Evolutionary conservation across 768 basidiomycete species (phyloP).

Genomic region (Pleurotus pulmonarius): DNA sequence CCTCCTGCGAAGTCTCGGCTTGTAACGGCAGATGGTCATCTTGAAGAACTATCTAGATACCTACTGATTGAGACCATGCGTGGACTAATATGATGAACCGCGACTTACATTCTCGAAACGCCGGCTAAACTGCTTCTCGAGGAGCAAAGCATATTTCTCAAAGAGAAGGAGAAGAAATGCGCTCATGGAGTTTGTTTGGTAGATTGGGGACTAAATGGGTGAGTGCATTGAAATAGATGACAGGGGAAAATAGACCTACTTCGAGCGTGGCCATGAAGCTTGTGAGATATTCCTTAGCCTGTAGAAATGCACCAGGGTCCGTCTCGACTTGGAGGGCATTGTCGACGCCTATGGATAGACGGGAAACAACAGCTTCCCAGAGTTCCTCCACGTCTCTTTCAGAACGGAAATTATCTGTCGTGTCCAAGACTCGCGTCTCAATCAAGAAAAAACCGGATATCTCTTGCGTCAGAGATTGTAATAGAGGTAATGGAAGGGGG

Average conservation of each 20-base stretch:
- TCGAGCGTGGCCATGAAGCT: conserved; percentile 91
- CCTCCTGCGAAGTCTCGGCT: conserved; percentile 53
- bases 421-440: conserved; percentile 87
- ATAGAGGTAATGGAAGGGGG: conserved; percentile 59
- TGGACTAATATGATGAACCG: not conserved
- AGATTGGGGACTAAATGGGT: conserved; percentile 69
- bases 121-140: conserved; percentile 76
- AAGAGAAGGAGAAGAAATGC: conserved; percentile 84
- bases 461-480: conserved; percentile 82
- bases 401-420: conserved; percentile 87
- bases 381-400: conserved; percentile 90
- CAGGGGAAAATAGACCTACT: conserved; percentile 37
- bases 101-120: conserved; percentile 77
- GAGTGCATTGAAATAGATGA: not conserved
- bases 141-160: conserved; percentile 80
- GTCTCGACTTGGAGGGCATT: conserved; percentile 67
- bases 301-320: conserved; percentile 78
- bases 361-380: conserved; percentile 82
- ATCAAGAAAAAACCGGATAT: conserved; percentile 98
- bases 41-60: conserved; percentile 66
- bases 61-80: not conserved
- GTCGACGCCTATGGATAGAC: conserved; percentile 72
- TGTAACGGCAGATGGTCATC: conserved; percentile 93
- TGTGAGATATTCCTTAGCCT: conserved; percentile 79
- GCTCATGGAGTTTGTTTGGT: conserved; percentile 80